Base-by-base conservation (phyloP, 2,329 filamentous ascomycete species). In the Exophiala sideris region DNA sequence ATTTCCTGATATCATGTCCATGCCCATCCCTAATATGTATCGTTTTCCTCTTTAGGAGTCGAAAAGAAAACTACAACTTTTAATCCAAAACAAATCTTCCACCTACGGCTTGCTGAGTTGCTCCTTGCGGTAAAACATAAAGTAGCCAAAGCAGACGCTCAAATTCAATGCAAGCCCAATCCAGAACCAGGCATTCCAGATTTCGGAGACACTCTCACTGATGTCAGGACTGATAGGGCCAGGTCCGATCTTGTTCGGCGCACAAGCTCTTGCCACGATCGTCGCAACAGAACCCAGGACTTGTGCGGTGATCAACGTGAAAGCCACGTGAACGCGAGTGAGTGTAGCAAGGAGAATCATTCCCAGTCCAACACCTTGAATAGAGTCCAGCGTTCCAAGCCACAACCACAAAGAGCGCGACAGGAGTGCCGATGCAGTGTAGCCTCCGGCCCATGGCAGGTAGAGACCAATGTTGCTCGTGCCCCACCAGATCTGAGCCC, bases 401-500 rank as follows among this genome's bases (percentile, higher is more conserved):
- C 84, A 87, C 9, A 87, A 74, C 84, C 84, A 87, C 3, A 86
- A 68, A 51, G 74, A 71, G 39, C 84, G 74, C 1, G 80, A 80
- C 7, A 82, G 68, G 1, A 86, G 66, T 0, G 84, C 81, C 2
- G 57, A 59, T 6, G 76, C 73, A 0, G 80, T 68, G 14, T 78
- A 77, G 2, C 72, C 71, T 36, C 80, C 80, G 5, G 79, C 79
- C 83, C 83, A 86, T 2, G 84, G 84, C 2, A 87, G 68, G 64
- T 80, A 86, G 24, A 77, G 71, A 3, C 82, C 84, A 56, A 85
- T 78, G 9, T 79, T 78, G 6, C 78, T 82, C 5, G 78, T 80
- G 9, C 78, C 80, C 84, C 84, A 87, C 65, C 84, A 81, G 66
- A 86, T 85, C 66, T 87, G 84, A 7, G 79, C 79, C 83, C 84